Conservation (phyloP, 1,284 basidiomycete genomes). For the Malassezia japonica region DNA sequence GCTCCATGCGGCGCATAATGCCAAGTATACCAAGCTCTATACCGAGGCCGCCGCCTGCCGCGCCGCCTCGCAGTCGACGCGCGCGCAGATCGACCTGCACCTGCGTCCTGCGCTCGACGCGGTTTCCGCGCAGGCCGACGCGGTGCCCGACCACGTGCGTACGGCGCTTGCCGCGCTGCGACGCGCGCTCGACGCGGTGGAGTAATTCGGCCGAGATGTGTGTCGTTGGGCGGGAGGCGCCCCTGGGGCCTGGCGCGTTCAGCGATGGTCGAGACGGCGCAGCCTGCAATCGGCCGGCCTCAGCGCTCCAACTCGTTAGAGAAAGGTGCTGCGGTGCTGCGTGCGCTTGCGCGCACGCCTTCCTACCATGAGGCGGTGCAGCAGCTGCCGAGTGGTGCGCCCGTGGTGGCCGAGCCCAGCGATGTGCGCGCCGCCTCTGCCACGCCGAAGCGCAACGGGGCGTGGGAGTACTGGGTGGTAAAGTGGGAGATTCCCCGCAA, state of each 20-base stretch:
- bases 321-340: constrained; percentile 42
- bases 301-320: constrained; percentile 37
- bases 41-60: no score
- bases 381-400: not conserved
- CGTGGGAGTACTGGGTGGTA: constrained; percentile 7
- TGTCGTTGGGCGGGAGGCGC: no score
- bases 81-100: no score
- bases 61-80: no score
- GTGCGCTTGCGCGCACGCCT: constrained; percentile 35
- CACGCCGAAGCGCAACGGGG: not conserved
- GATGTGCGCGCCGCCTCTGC: no score
- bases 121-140: not conserved
- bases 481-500: constrained; percentile 76
- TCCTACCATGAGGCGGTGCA: constrained; percentile 17
- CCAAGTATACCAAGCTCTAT: constrained; percentile 5
- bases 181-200: not conserved
- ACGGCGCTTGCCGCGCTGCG: not conserved
- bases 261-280: constrained; percentile 1
- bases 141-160: not conserved
- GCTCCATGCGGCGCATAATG: constrained; percentile 18
- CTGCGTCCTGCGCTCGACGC: no score
- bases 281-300: not conserved
- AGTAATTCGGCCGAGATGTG: not conserved
- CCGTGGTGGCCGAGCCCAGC: constrained; percentile 16
- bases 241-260: not conserved